Evolutionary conservation across 257 asterid species (phyloP), one percentile per base, ranked within the genome.

Genomic region (Scutellaria galericulata): DNA sequence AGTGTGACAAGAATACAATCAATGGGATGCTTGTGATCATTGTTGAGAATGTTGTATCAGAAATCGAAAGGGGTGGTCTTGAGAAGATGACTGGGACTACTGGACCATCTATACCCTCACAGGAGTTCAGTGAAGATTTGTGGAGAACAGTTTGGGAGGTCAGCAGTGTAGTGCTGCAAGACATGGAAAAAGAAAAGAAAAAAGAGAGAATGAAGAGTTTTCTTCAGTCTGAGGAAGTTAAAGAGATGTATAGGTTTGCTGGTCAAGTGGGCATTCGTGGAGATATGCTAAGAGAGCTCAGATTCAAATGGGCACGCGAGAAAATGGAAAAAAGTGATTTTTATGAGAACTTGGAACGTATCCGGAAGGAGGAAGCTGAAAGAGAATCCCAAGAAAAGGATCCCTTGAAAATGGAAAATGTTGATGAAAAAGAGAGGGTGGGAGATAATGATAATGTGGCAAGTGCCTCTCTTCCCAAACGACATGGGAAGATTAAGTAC

Each of bases 291-390:
- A 83, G 99, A 77, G 99, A 95, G 82, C 85, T 91, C 9, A 83
- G 99, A 75, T 95, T 91, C 77, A 95, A 92, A 81, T 95, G 98
- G 99, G 98, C 97, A 6, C 87, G 95, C 0, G 89, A 94, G 66
- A 86, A 90, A 62, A 91, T 94, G 98, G 98, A 90, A 75, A 92
- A 91, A 72, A 86, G 86, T 74, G 96, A 91, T 77, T 91, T 82
- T 62, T 86, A 86, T 65, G 77, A 81, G 77, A 78, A 74, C 5
- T 74, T 90, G 78, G 96, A 90, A 70, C 51, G 68, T 14, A 71
- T 88, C 31, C 45, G 68, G 63, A 64, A 80, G 53, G 83, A 73
- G 74, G 81, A 66, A 44, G 70, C 79, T 4, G 55, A 81, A 58
- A 73, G 35, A 8, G 58, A 63, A 55, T 59, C 77, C 46, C 62